phyloP scores from a whole-genome alignment of 2,329 filamentous ascomycete species.

The Monilinia laxa region DNA sequence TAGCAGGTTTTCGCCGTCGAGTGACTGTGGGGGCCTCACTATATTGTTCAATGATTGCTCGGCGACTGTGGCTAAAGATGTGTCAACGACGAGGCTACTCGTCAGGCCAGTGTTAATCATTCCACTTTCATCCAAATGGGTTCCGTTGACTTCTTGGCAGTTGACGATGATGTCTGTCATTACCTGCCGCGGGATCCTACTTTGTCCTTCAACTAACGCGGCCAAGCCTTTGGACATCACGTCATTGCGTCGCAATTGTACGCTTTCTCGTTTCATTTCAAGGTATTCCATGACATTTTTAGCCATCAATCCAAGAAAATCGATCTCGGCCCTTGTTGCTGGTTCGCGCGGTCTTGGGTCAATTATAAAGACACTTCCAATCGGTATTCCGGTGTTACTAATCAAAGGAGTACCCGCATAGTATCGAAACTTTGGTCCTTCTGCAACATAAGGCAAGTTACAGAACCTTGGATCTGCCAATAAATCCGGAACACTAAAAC shows the following conservation, averaged over 20 bases:
- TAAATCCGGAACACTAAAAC: slow-evolving; percentile 27
- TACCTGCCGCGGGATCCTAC: slow-evolving; percentile 16
- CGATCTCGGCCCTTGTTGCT: slow-evolving; percentile 44
- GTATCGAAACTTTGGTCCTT: slow-evolving; percentile 24
- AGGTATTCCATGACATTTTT: slow-evolving; percentile 58
- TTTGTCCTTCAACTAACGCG: slow-evolving; percentile 49
- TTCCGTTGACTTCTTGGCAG: background rate
- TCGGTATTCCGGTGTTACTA: slow-evolving; percentile 33
- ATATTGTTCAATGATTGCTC: slow-evolving; percentile 19
- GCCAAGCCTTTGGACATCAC: slow-evolving; percentile 54
- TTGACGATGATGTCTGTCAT: slow-evolving; percentile 1
- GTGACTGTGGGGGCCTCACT: background rate
- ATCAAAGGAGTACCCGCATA: slow-evolving; percentile 28
- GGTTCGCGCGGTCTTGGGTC: slow-evolving; percentile 54
- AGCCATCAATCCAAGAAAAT: slow-evolving; percentile 56
- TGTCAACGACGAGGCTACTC: background rate
- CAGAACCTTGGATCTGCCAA: slow-evolving; percentile 21
- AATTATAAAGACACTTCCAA: slow-evolving; percentile 59
- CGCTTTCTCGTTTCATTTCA: slow-evolving; percentile 53
- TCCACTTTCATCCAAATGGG: background rate
- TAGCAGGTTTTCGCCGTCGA: background rate
- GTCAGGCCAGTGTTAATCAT: background rate
- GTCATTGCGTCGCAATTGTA: slow-evolving; percentile 51
- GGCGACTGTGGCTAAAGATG: slow-evolving; percentile 3
- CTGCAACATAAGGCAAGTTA: slow-evolving; percentile 27